Evolutionary conservation across 164 flowering plant genomes (phyloP).

Genomic region (Amborella trichopoda): DNA sequence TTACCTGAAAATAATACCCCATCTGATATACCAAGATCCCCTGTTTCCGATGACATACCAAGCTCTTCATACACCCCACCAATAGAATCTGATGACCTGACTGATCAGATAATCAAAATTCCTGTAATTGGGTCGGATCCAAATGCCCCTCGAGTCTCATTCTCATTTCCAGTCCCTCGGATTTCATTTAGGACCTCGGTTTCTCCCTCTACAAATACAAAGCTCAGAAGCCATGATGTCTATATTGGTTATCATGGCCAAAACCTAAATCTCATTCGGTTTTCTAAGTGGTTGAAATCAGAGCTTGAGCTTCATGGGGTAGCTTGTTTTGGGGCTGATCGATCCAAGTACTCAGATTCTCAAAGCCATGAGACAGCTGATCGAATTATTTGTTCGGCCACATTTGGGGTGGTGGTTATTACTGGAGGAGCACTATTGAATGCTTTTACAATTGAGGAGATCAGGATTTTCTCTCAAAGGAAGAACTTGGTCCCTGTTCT

Average conservation of each 20-base stretch:
- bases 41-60: slow-evolving; percentile 59
- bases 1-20: slow-evolving; percentile 14
- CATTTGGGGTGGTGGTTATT: slow-evolving; percentile 60
- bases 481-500: slow-evolving; percentile 72
- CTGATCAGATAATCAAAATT: slow-evolving; percentile 34
- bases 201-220: slow-evolving; percentile 56
- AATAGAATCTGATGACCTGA: slow-evolving; percentile 51
- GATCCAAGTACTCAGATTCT: slow-evolving; percentile 62
- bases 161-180: slow-evolving; percentile 76
- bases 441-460: slow-evolving; percentile 57
- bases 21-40: slow-evolving; percentile 42
- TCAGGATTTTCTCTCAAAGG: slow-evolving; percentile 78
- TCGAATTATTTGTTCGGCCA: slow-evolving; percentile 66
- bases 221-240: slow-evolving; percentile 87
- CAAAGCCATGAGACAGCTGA: slow-evolving; percentile 94
- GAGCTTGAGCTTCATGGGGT: slow-evolving; percentile 87
- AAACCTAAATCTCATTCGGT: slow-evolving; percentile 42
- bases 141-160: slow-evolving; percentile 58
- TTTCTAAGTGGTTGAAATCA: slow-evolving; percentile 86
- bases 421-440: slow-evolving; percentile 37
- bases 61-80: slow-evolving; percentile 95
- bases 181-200: slow-evolving; percentile 61
- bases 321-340: slow-evolving; percentile 77
- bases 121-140: slow-evolving; percentile 35
- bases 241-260: slow-evolving; percentile 84